Evolutionary conservation across 768 basidiomycete genomes (phyloP), one percentile per base, ranked within the genome.

Genomic region (Lactarius hatsudake): DNA sequence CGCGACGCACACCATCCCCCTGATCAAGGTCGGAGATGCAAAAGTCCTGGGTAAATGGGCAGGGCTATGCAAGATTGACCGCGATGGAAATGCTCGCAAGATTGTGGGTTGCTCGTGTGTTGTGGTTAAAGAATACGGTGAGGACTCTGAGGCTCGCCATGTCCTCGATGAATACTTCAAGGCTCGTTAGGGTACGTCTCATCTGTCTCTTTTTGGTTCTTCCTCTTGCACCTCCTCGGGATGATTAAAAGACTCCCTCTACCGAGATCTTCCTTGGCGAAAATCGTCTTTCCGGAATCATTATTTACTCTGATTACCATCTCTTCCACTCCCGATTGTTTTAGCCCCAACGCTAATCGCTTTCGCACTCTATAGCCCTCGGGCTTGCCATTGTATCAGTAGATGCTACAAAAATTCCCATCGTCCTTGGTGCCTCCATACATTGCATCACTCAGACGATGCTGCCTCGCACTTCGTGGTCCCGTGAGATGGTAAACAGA

Each of bases 31-130:
- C 72, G 93, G 93, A 74, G 96, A 98, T 79, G 91, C 94, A 76
- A 99, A 99, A 82, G 87, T 96, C 72, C 91, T 99, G 75, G 96
- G 96, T 42, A 93, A 91, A 73, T 98, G 96, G 96, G 95, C 94
- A 73, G 96, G 96, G 76, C 87, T 99, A 69, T 98, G 96, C 90
- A 99, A 99, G 86, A 96, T 98, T 79, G 96, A 99, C 83, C 88
- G 94, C 75, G 96, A 98, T 83, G 96, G 96, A 72, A 98, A 97
- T 82, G 91, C 96, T 58, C 86, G 96, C 78, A 98, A 98, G 85
- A 83, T 98, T 75, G 93, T 95, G 62, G 89, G 90, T 63, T 94
- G 93, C 83, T 89, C 86, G 74, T 94, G 92, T 74, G 96, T 98
- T 74, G 96, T 98, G 70, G 96, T 99, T 73, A 98, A 94, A 86